phyloP scores from a whole-genome alignment of 1,284 basidiomycete species.

The Schizopora paradoxa region DNA sequence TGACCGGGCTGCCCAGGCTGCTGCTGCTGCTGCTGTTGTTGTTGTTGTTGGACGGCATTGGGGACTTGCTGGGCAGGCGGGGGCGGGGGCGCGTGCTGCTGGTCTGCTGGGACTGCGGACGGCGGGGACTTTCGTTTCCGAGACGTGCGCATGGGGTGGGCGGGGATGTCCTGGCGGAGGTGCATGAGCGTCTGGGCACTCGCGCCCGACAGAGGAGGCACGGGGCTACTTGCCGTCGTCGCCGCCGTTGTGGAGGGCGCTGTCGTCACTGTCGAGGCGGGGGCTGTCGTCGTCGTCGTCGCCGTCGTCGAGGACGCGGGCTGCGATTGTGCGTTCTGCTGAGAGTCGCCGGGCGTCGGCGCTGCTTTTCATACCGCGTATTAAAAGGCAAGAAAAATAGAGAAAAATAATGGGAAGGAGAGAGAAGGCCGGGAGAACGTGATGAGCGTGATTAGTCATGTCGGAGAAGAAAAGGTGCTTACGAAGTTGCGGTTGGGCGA shows the following conservation, averaged over 20 bases:
- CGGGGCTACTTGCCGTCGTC: too few relatives aligned
- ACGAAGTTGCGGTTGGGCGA: too few relatives aligned
- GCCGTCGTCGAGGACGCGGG: too few relatives aligned
- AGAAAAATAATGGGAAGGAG: neutral
- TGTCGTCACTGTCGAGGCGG: too few relatives aligned
- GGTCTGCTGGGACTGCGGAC: constrained; percentile 27
- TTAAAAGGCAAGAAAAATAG: constrained; percentile 3
- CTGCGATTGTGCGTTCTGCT: too few relatives aligned
- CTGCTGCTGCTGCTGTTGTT: constrained; percentile 32
- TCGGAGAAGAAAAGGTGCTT: neutral
- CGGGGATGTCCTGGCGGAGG: constrained; percentile 51
- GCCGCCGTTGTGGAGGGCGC: too few relatives aligned
- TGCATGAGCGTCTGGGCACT: constrained; percentile 50
- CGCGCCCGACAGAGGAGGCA: too few relatives aligned
- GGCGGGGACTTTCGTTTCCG: constrained; percentile 37
- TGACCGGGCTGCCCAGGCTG: constrained; percentile 29
- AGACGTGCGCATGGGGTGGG: constrained; percentile 27
- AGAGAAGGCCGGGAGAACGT: too few relatives aligned
- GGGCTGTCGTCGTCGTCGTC: too few relatives aligned
- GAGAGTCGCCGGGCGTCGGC: neutral
- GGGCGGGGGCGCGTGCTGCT: constrained; percentile 22
- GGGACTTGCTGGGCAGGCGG: constrained; percentile 26
- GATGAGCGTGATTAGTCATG: constrained; percentile 12
- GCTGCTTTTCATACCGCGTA: too few relatives aligned
- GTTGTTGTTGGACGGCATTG: constrained; percentile 24